A percentile compares a stretch with the other conserved stretches of the same genome.
Evolutionary conservation across 2,329 filamentous ascomycete genomes (phyloP).

Genomic region (Neonectria faginata): DNA sequence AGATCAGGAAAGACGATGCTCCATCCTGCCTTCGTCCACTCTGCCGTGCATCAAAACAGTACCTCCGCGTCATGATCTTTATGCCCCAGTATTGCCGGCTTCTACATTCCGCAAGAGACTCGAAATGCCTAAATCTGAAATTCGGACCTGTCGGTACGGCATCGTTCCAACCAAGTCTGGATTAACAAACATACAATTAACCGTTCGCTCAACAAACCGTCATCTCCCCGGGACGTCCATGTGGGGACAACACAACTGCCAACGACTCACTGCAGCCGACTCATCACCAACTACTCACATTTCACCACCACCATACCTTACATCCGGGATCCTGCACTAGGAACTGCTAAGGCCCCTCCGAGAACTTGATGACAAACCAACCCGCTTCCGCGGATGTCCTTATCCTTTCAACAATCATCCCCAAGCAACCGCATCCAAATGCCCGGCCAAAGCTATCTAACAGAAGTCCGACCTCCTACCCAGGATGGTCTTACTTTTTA

Average conservation of each 20-base stretch:
- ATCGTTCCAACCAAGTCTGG: background rate
- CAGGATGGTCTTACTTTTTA: background rate
- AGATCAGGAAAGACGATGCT: conserved; percentile 1
- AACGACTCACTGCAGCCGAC: conserved; percentile 1
- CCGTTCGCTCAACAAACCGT: background rate
- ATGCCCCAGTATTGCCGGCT: background rate
- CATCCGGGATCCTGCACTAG: background rate
- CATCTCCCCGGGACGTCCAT: background rate
- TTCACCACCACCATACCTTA: conserved; percentile 1
- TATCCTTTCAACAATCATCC: background rate
- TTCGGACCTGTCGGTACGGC: conserved; percentile 2
- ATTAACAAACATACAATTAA: background rate
- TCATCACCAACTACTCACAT: conserved; percentile 7
- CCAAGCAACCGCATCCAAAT: background rate
- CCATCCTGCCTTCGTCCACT: conserved; percentile 1
- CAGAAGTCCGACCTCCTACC: background rate
- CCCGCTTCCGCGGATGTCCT: background rate
- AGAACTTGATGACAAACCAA: background rate
- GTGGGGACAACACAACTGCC: conserved; percentile 5
- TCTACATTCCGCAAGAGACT: background rate
- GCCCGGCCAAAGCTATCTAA: background rate
- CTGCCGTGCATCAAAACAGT: background rate
- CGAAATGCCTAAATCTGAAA: background rate
- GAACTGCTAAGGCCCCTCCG: background rate
- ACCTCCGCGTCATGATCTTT: background rate